Conservation (phyloP, 2,329 filamentous ascomycete species). For the Talaromyces marneffei region DNA sequence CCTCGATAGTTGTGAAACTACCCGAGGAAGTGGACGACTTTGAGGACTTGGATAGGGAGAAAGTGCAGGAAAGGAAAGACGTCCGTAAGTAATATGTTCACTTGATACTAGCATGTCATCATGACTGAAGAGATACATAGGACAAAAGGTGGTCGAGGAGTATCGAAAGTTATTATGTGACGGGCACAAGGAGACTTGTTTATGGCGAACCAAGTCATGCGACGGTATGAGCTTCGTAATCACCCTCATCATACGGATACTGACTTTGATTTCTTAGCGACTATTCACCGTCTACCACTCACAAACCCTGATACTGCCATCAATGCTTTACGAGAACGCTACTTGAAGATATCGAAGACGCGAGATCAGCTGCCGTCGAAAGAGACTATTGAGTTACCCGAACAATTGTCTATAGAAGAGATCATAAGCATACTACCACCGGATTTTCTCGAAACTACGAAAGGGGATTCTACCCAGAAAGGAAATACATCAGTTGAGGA, state of each 20-base stretch:
- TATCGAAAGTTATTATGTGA: conserved; percentile 68
- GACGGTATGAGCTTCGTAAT: conserved; percentile 54
- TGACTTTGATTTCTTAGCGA: conserved; percentile 39
- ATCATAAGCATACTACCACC: conserved; percentile 27
- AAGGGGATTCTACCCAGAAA: not conserved
- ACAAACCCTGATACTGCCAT: conserved; percentile 57
- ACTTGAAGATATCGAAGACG: conserved; percentile 48
- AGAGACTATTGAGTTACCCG: conserved; percentile 27
- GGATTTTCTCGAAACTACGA: conserved; percentile 19
- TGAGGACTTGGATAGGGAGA: conserved; percentile 41
- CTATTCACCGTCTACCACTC: conserved; percentile 61
- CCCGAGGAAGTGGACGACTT: conserved; percentile 57
- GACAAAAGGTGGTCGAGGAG: conserved; percentile 65
- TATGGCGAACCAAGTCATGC: conserved; percentile 84
- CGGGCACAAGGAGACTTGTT: conserved; percentile 72
- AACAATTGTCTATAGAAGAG: conserved; percentile 28
- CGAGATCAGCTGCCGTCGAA: conserved; percentile 32
- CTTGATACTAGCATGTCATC: not conserved
- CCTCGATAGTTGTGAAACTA: conserved; percentile 76
- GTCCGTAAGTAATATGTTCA: conserved; percentile 32
- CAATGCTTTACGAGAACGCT: conserved; percentile 55
- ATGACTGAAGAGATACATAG: conserved; percentile 24
- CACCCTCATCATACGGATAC: not conserved
- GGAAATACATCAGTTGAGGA: not conserved
- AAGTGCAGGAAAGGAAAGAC: conserved; percentile 38